Evolutionary conservation across 768 basidiomycete species (phyloP).

Genomic region (Mycena capillaripes): DNA sequence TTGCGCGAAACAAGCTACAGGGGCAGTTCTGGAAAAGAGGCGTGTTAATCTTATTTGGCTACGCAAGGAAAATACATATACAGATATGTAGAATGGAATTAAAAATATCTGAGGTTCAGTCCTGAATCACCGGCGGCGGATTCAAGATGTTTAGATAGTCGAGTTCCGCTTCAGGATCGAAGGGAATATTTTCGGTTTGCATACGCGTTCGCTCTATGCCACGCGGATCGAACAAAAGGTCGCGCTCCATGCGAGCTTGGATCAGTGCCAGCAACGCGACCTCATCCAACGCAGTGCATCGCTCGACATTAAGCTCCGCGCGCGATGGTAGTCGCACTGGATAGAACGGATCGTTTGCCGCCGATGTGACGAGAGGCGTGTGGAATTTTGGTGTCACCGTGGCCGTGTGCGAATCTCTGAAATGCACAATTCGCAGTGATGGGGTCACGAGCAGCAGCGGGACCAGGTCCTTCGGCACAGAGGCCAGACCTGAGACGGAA

Average conservation of each 20-base stretch:
- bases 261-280: not conserved
- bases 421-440: conserved; percentile 27
- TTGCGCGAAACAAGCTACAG: too few species aligned
- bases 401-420: conserved; percentile 6
- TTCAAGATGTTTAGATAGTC: conserved; percentile 1
- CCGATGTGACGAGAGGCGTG: not conserved
- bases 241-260: not conserved
- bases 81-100: too few species aligned
- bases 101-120: too few species aligned
- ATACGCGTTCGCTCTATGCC: conserved; percentile 21
- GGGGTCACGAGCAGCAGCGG: conserved; percentile 28
- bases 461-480: conserved; percentile 15
- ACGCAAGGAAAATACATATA: too few species aligned
- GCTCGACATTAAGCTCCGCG: conserved; percentile 14
- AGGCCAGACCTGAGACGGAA: not conserved
- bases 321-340: conserved; percentile 15
- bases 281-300: not conserved
- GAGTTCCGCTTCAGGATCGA: conserved; percentile 16
- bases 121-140: too few species aligned
- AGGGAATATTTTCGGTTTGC: not conserved
- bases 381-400: conserved; percentile 20
- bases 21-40: too few species aligned
- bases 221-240: conserved; percentile 11
- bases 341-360: conserved; percentile 10
- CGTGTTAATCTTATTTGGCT: too few species aligned